Evolutionary conservation across 352 stramenopile genomes (phyloP), one percentile per base, ranked within the genome.

Genomic region (Ophiocytium majus): DNA sequence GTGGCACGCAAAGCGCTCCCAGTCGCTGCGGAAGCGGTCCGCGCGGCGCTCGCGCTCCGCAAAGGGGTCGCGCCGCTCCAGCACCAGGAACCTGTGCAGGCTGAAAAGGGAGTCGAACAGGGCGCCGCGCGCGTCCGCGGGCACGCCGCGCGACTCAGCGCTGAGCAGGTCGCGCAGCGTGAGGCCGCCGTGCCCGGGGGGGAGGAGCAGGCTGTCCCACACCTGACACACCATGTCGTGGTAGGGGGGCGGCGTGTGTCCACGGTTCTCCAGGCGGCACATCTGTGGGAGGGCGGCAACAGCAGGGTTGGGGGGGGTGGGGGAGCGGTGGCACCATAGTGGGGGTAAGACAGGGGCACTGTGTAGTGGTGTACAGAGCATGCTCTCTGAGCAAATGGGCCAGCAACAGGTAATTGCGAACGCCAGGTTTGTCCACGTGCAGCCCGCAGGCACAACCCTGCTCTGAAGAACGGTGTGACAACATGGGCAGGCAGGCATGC

Each of bases 81-180:
- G 99, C 83, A 96, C 93, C 63, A 99, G 95, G 82, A 99, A 99
- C 89, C 99, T 99, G 93, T 97, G 98, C 50, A 99, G 91, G 90
- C 99, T 99, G 92, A 99, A 99, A 31, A 99, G 92, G 37, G 97
- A 96, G 91, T 99, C 98, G 91, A 99, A 99, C 64, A 99, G 94
- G 31, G n/a, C n/a, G n/a, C n/a, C n/a, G n/a, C n/a, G n/a, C n/a
- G n/a, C n/a, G n/a, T n/a, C n/a, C n/a, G n/a, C n/a, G n/a, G n/a
- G n/a, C n/a, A n/a, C 91, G 75, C 93, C 89, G 9, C 90, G 85
- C 66, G 91, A 93, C 84, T 93, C 89, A 19, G 89, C 83, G 82
- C 93, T 91, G 63, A 94, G 80, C 85, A 96, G 94, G 85, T 95
- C 92, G 79, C 80, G 76, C 37, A 85, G 64, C 19, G 80, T 87